Percentiles rank a stretch among this genome's conserved stretches.
These are phyloP conservation scores for Paracamarosporium sp. DNA, from an alignment of 2,329 filamentous ascomycete species.

Conservation along the genomic window DNA sequence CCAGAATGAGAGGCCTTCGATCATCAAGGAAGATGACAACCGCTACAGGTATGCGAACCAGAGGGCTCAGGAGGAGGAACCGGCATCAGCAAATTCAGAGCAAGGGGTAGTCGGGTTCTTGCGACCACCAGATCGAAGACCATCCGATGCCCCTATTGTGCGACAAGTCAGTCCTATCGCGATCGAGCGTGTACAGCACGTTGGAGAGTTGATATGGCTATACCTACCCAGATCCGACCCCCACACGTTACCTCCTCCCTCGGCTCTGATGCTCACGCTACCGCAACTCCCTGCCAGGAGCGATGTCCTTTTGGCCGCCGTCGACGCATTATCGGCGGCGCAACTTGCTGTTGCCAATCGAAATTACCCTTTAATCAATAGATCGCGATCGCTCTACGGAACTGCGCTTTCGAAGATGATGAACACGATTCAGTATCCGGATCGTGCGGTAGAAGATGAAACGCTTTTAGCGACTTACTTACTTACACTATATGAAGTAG, in stretches of 20 bases:
- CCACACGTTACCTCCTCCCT: constrained; percentile 41
- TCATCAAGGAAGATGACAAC: constrained; percentile 44
- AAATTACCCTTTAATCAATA: constrained; percentile 36
- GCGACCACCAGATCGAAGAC: constrained; percentile 16
- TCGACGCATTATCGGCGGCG: constrained; percentile 43
- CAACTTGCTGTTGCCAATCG: constrained; percentile 42
- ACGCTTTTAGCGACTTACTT: constrained; percentile 44
- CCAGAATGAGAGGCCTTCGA: constrained; percentile 31
- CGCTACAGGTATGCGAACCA: constrained; percentile 42
- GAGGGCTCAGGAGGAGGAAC: constrained; percentile 2
- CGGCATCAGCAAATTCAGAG: constrained; percentile 7
- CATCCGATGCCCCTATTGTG: constrained; percentile 28
- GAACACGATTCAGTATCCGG: constrained; percentile 35
- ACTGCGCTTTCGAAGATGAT: constrained; percentile 42
- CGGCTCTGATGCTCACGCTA: constrained; percentile 41
- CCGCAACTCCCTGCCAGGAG: constrained; percentile 39
- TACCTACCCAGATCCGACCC: constrained; percentile 38
- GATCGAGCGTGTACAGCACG: constrained; percentile 43
- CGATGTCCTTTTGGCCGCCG: constrained; percentile 36
- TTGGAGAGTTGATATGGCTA: constrained; percentile 40
- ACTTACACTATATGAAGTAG: constrained; percentile 43
- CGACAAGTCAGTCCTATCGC: constrained; percentile 42
- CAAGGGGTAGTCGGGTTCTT: constrained; percentile 16
- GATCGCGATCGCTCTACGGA: constrained; percentile 43
- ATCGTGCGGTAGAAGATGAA: constrained; percentile 37